Conservation (phyloP, 352 stramenopile genomes). For the Phytophthora sp. region DNA sequence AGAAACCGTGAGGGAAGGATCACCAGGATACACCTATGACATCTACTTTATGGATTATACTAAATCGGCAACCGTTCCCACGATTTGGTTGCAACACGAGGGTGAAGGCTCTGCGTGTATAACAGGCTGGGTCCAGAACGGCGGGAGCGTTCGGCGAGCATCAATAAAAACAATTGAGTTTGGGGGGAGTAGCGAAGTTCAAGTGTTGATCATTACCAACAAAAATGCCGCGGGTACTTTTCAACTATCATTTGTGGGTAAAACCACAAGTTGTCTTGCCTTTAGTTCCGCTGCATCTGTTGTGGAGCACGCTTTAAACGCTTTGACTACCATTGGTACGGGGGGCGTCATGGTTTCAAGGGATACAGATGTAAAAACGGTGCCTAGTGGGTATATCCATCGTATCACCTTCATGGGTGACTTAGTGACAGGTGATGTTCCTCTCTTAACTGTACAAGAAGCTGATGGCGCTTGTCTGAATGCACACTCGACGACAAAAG, state of each 20-base stretch:
- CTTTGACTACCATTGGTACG: conserved; percentile 40
- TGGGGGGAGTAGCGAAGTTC: conserved; percentile 71
- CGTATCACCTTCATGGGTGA: conserved; percentile 73
- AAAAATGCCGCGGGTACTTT: conserved; percentile 25
- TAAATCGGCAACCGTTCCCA: background rate
- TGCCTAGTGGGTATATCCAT: conserved; percentile 66
- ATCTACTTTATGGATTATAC: conserved; percentile 71
- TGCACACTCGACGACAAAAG: conserved; percentile 9
- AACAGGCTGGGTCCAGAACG: conserved; percentile 35
- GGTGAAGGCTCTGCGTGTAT: conserved; percentile 16
- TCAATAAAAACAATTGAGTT: conserved; percentile 43
- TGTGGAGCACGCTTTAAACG: conserved; percentile 37
- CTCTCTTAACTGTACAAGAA: conserved; percentile 24
- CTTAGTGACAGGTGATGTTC: conserved; percentile 58
- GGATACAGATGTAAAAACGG: conserved; percentile 41
- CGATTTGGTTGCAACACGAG: conserved; percentile 47
- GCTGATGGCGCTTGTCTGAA: conserved; percentile 9
- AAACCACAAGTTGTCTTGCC: conserved; percentile 43
- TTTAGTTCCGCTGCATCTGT: conserved; percentile 31
- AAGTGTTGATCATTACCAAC: conserved; percentile 52
- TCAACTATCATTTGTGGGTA: conserved; percentile 57
- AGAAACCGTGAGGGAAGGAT: conserved; percentile 68
- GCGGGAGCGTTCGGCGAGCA: conserved; percentile 48
- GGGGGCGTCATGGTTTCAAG: conserved; percentile 54
- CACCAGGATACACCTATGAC: conserved; percentile 69